These are phyloP conservation scores for Colletotrichum spaethianum DNA, from an alignment of 2,329 filamentous ascomycete species.

Conservation along the genomic window DNA sequence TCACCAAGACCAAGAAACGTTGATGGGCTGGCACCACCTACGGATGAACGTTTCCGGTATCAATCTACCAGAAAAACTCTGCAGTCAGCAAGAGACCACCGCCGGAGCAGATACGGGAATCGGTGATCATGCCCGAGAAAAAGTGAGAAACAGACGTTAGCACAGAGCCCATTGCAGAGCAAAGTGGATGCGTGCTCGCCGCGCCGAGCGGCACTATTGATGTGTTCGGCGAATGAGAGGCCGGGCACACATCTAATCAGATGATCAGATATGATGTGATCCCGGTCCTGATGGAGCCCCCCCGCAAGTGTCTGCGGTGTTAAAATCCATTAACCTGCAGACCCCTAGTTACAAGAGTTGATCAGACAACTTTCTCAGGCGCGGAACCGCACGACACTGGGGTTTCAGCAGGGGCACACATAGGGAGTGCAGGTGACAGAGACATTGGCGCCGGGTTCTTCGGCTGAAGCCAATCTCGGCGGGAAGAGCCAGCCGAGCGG, in stretches of 20 bases:
- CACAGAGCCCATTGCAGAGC: neutral
- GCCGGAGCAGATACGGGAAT: constrained; percentile 27
- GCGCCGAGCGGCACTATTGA: constrained; percentile 35
- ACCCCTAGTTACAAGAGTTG: neutral
- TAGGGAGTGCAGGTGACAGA: constrained; percentile 6
- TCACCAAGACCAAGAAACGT: constrained; percentile 21
- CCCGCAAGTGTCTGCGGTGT: neutral
- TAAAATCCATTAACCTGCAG: neutral
- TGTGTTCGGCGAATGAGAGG: constrained; percentile 22
- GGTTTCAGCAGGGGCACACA: constrained; percentile 4
- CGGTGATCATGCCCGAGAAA: neutral
- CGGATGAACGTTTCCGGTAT: constrained; percentile 20
- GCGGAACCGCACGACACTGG: constrained; percentile 27
- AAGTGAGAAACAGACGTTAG: neutral
- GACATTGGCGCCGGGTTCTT: constrained; percentile 31
- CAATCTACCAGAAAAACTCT: too few relatives aligned
- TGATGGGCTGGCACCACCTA: constrained; percentile 15
- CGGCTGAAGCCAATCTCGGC: constrained; percentile 32
- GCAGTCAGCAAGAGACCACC: constrained; percentile 7
- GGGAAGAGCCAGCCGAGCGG: constrained; percentile 9
- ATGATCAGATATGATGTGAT: constrained; percentile 43
- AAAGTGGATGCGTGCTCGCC: constrained; percentile 14
- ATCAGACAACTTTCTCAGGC: constrained; percentile 37
- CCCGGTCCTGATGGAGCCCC: constrained; percentile 24
- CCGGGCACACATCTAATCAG: constrained; percentile 42